Percentiles rank a stretch among this genome's conserved stretches.
These are phyloP conservation scores for Globisporangium takayamanum DNA, from an alignment of 352 stramenopile species.

Conservation along the genomic window DNA sequence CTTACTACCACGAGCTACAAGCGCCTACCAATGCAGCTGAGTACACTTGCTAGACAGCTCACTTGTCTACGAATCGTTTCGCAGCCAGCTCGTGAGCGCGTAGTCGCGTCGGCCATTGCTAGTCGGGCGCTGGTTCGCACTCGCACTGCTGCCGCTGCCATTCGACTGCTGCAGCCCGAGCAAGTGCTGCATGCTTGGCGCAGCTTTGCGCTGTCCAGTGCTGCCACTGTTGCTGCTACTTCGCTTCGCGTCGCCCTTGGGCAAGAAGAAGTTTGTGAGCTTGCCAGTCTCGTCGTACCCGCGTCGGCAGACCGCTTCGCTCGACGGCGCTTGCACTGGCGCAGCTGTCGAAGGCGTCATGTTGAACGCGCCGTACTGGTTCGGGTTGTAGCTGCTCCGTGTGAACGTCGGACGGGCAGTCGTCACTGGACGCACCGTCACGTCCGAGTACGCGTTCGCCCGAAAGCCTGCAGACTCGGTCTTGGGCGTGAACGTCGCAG, in stretches of 20 bases:
- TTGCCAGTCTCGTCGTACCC: slow-evolving; percentile 76
- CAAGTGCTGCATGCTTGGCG: slow-evolving; percentile 47
- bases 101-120: slow-evolving; percentile 44
- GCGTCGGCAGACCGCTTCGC: slow-evolving; percentile 36
- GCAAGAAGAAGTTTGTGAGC: slow-evolving; percentile 68
- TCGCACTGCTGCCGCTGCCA: slow-evolving; percentile 6
- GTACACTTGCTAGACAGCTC: no score
- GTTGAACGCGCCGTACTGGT: slow-evolving; percentile 64
- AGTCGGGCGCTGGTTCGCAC: slow-evolving; percentile 13
- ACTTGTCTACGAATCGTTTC: slow-evolving; percentile 21
- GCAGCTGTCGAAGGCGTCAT: slow-evolving; percentile 34
- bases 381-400: slow-evolving; percentile 57
- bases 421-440: slow-evolving; percentile 36
- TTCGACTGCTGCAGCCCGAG: slow-evolving; percentile 28
- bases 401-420: slow-evolving; percentile 31
- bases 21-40: no score
- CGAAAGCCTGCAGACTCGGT: slow-evolving; percentile 35
- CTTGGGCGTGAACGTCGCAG: slow-evolving; percentile 18
- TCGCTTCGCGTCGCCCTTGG: slow-evolving; percentile 35
- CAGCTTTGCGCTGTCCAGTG: slow-evolving; percentile 28
- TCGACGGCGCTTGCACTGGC: slow-evolving; percentile 29
- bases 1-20: no score
- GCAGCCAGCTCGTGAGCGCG: slow-evolving; percentile 61
- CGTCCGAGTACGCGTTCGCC: slow-evolving; percentile 60
- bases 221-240: not conserved